Base-by-base conservation (phyloP, 1,284 basidiomycete species). In the Tilletia indica region DNA sequence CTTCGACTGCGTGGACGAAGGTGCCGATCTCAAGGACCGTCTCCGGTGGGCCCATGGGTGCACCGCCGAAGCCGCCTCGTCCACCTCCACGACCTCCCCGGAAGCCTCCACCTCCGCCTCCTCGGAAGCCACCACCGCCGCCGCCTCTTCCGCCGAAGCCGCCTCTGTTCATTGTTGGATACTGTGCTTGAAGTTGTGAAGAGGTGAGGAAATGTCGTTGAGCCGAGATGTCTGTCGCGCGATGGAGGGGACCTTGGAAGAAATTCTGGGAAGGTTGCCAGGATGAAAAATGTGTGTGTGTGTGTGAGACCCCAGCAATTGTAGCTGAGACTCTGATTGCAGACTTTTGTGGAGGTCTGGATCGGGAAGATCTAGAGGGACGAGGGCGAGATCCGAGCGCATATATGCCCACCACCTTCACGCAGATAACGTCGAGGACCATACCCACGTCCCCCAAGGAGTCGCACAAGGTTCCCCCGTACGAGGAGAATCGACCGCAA, bases 1-100 rank as follows among this genome's bases (percentile, higher is more conserved):
- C 93, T 87, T 99, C 97, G 67, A 97, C 95, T 25, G 95, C 92
- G 85, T 99, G 82, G 64, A 80, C 71, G 72, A 84, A 83, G 49
- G 77, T 72, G 38, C 82, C 82, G 74, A 84, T 83, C 61, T 81
- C 80, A 51, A 81, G 78, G 14, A 84, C 82, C n/a, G 72, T 72
- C 54, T 82, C 82, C 14, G 82, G 82, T 42, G 82, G 82, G 5
- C 82, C 82, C 49, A 74, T 74, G 71, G 77, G 76, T 58, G 74
- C 73, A 49, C 73, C 77, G 11, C 81, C 81, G 38, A 79, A 79
- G 14, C 73, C 69, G 71, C 78, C 78, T 42, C 78, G 78, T n/a
- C 76, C 69, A 39, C 76, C 73, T 39, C 79, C 79, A 19, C 76
- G 74, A n/a, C 69, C 42, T 6, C 66, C 66, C 8, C 66, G 38